Conservation (phyloP, 108 stramenopile genomes). For the Nitzschia sp. region DNA sequence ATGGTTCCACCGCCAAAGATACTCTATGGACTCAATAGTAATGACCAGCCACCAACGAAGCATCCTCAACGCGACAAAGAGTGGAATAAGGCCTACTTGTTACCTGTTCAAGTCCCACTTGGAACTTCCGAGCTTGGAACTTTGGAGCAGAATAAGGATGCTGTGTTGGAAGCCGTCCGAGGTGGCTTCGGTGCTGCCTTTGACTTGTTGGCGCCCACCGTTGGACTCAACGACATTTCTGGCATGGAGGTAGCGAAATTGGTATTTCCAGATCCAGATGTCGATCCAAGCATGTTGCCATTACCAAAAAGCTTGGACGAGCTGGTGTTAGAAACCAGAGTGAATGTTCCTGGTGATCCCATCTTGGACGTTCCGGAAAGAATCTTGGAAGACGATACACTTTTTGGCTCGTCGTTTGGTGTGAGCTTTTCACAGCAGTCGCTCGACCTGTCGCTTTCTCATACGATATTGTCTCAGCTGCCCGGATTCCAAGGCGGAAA, state of each 20-base stretch:
- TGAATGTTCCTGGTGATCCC: conserved; percentile 22
- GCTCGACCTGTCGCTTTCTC: conserved; percentile 16
- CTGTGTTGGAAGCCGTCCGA: conserved; percentile 69
- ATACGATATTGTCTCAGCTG: conserved; percentile 20
- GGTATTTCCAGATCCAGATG: conserved; percentile 24
- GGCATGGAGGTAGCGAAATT: conserved; percentile 31
- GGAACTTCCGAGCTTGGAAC: conserved; percentile 58
- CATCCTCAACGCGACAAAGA: conserved; percentile 11
- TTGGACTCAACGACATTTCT: conserved; percentile 22
- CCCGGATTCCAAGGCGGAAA: conserved; percentile 36
- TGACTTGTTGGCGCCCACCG: conserved; percentile 61
- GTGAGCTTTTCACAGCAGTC: too few species aligned
- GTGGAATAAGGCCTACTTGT: conserved; percentile 72
- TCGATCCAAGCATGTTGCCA: neutral
- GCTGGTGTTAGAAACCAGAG: conserved; percentile 6
- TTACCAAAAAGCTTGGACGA: neutral
- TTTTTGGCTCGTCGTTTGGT: too few species aligned
- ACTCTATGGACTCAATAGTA: conserved; percentile 55
- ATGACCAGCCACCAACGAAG: too few species aligned
- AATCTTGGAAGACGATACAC: too few species aligned
- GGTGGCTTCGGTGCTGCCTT: conserved; percentile 76
- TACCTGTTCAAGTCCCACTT: conserved; percentile 64
- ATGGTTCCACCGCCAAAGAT: conserved; percentile 72
- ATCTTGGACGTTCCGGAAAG: conserved; percentile 1
- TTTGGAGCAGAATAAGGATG: conserved; percentile 62